Percentiles rank a stretch among this genome's conserved stretches.
Evolutionary conservation across 768 basidiomycete genomes (phyloP).

Genomic region (Kwoniella sp.): DNA sequence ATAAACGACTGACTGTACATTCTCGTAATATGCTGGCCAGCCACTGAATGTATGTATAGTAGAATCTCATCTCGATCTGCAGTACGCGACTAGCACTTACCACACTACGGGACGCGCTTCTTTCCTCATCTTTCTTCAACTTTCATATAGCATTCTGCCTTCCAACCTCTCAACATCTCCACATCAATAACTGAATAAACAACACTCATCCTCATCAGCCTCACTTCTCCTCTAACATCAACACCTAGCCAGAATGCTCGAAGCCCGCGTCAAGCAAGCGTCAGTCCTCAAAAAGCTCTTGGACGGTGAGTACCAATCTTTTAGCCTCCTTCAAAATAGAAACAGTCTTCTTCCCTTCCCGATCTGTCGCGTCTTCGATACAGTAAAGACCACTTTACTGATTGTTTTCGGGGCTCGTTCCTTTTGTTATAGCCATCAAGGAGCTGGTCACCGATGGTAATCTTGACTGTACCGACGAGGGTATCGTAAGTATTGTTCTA

Average conservation of each 20-base stretch:
- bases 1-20: no score
- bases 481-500: constrained; percentile 64
- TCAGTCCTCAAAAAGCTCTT: constrained; percentile 87
- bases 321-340: no score
- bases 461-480: constrained; percentile 95
- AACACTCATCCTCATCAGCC: constrained; percentile 9
- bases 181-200: no score
- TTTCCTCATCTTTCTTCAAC: background rate
- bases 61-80: no score
- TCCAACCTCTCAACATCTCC: no score
- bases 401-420: no score
- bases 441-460: constrained; percentile 97
- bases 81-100: background rate
- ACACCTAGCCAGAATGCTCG: constrained; percentile 57
- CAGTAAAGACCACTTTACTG: background rate
- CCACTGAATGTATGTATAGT: background rate
- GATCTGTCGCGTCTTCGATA: background rate
- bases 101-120: background rate
- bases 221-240: background rate
- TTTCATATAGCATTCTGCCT: constrained; percentile 5
- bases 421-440: constrained; percentile 80
- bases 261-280: constrained; percentile 87
- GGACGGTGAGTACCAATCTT: constrained; percentile 84
- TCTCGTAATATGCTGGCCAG: no score
- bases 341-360: no score